phyloP scores from a whole-genome alignment of 2,329 filamentous ascomycete species.

The Alternaria sp. region DNA sequence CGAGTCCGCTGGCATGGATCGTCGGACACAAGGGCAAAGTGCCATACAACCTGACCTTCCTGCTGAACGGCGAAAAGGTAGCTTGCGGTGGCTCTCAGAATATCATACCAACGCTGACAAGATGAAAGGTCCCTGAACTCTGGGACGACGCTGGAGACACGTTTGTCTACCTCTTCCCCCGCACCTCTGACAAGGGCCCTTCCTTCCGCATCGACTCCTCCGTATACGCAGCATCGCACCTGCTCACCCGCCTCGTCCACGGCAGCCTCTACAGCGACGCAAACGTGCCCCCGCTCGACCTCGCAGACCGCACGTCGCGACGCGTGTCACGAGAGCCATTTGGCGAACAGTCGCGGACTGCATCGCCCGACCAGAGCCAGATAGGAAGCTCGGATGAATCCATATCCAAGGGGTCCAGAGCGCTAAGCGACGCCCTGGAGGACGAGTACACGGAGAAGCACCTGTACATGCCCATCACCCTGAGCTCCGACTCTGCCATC shows the following conservation, averaged over 20 bases:
- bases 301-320: constrained; percentile 28
- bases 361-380: constrained; percentile 41
- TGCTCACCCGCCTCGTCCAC: constrained; percentile 62
- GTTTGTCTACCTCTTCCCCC: constrained; percentile 67
- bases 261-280: constrained; percentile 57
- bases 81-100: constrained; percentile 6
- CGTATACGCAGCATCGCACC: constrained; percentile 63
- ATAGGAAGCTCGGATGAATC: constrained; percentile 52
- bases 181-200: constrained; percentile 61
- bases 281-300: constrained; percentile 21
- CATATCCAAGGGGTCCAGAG: constrained; percentile 57
- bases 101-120: constrained; percentile 15
- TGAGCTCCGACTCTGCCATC: constrained; percentile 58
- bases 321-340: constrained; percentile 27
- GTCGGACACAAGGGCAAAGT: constrained; percentile 63
- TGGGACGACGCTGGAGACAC: constrained; percentile 70
- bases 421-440: constrained; percentile 56
- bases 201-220: constrained; percentile 68
- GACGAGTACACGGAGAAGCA: constrained; percentile 58
- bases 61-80: constrained; percentile 61
- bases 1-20: constrained; percentile 61
- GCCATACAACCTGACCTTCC: constrained; percentile 60
- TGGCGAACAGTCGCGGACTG: constrained; percentile 39
- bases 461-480: constrained; percentile 64
- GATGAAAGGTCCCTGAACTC: constrained; percentile 59